Base-by-base conservation (phyloP, 2,329 filamentous ascomycete genomes). In the Exophiala lecanii-corni region DNA sequence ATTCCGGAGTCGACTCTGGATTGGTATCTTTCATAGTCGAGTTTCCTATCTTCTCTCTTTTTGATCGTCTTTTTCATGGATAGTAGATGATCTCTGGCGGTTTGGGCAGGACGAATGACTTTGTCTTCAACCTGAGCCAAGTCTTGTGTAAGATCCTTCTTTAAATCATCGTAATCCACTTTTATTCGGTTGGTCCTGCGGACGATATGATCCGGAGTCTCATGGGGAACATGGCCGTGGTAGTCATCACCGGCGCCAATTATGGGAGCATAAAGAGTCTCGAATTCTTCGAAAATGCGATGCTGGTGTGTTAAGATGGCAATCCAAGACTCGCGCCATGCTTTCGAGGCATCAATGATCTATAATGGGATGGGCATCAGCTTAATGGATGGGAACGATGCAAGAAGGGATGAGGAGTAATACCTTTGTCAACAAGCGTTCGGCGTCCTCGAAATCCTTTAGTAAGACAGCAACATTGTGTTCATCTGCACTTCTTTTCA, bases 51-150 rank as follows among this genome's bases (percentile, higher is more conserved):
- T 59, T 92, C 86, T 35, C 88, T 73, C 63, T 87, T 89, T 67
- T 91, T 92, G 58, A 94, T 86, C 1, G 81, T 82, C 67, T 89
- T 92, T 58, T 84, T 82, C 60, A 92, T 73, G 2, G 84, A 81
- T 52, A 81, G 78, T 47, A 91, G 72, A 41, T 69, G 77, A 39
- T 82, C 78, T 56, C 79, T 83, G 5, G 84, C 84, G 39, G 83
- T 76, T 44, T 76, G 78, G 3, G 82, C 83, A 0, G 86, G 85
- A 45, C 73, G 73, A 40, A 89, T 76, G 50, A 92, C 75, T 53
- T 79, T 78, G 7, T 71, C 66, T 52, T 91, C 84, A 51, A 94
- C 84, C 55, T 79, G 73, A 43, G 68, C 72, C 43, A 92, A 71
- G 59, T 92, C 87, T 47, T 81, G 78, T 42, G 79, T 62, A 56